Evolutionary conservation across 352 stramenopile genomes (phyloP), one percentile per base, ranked within the genome.

Genomic region (Pythium myriotylum): DNA sequence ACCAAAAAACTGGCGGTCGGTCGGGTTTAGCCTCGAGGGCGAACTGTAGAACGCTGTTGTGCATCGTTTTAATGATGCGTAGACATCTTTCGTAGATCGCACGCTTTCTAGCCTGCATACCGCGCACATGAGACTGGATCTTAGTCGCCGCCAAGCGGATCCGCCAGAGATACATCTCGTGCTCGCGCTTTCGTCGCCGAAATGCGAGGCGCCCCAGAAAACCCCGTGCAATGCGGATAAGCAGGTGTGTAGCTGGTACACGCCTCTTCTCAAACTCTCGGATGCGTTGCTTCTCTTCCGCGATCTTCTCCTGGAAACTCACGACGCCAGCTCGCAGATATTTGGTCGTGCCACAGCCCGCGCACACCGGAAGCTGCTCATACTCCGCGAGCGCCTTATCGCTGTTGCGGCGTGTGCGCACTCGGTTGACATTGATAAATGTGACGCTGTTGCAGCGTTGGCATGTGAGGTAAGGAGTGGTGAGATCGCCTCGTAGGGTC

Each of bases 291-390:
- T 75, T 62, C 45, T 89, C 80, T 4, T 86, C 81, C 10, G 74
- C 84, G 49, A 94, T 91, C 61, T 91, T 80, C 43, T 86, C 78
- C 42, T 91, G 79, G 54, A 93, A 90, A 43, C 83, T 89, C 40
- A 88, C 76, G 53, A 91, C 78, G 5, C 82, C 81, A 5, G 82
- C 77, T 23, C 77, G 84, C 19, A 91, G 53, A 59, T 91, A 88
- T 54, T 86, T 74, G 29, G 82, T 88, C 58, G 74, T 86, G 19
- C 79, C 75, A 43, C 84, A 94, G 9, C 81, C 84, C 24, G 73
- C 61, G 57, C 84, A 93, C 8, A 76, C 62, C 0, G 79, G 81
- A 0, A 93, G 64, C 62, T 86, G 72, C 52, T 93, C 82, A 17
- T 81, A 92, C 16, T 27, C 20, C 43, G 35, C 0, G 47, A 70